A percentile compares a stretch with the other conserved stretches of the same genome.
These are phyloP conservation scores for Cadophora malorum DNA, from an alignment of 2,329 filamentous ascomycete species.

Conservation along the genomic window DNA sequence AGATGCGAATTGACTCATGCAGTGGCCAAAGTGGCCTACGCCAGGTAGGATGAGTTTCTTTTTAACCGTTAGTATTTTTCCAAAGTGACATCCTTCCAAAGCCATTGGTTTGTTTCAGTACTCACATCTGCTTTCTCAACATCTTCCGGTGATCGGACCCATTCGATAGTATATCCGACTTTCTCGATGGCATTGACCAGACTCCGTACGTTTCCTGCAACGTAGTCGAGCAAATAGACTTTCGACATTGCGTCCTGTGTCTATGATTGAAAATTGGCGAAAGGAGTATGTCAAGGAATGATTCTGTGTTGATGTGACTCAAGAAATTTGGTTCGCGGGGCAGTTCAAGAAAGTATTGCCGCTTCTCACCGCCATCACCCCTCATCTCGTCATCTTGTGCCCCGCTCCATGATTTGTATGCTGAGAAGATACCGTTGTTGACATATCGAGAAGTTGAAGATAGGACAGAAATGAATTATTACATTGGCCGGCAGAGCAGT, in stretches of 20 bases:
- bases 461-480: too few relatives aligned
- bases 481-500: too few relatives aligned
- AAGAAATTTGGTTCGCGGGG: background rate
- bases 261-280: background rate
- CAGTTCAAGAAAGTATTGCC: background rate
- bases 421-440: background rate
- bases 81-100: too few relatives aligned
- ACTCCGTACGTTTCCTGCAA: slow-evolving; percentile 94
- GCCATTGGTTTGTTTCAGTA: slow-evolving; percentile 17
- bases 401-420: background rate
- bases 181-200: slow-evolving; percentile 98
- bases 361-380: background rate
- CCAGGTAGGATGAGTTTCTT: slow-evolving; percentile 94
- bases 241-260: slow-evolving; percentile 64
- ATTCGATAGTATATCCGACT: slow-evolving; percentile 89
- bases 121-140: slow-evolving; percentile 83
- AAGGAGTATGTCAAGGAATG: background rate
- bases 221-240: slow-evolving; percentile 84
- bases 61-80: background rate
- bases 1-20: slow-evolving; percentile 80
- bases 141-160: slow-evolving; percentile 86
- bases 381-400: background rate
- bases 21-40: slow-evolving; percentile 98
- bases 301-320: slow-evolving; percentile 9
- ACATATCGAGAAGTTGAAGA: background rate